Evolutionary conservation across 306 rosid species (phyloP), one percentile per base, ranked within the genome.

Genomic region (Canavalia gladiata): DNA sequence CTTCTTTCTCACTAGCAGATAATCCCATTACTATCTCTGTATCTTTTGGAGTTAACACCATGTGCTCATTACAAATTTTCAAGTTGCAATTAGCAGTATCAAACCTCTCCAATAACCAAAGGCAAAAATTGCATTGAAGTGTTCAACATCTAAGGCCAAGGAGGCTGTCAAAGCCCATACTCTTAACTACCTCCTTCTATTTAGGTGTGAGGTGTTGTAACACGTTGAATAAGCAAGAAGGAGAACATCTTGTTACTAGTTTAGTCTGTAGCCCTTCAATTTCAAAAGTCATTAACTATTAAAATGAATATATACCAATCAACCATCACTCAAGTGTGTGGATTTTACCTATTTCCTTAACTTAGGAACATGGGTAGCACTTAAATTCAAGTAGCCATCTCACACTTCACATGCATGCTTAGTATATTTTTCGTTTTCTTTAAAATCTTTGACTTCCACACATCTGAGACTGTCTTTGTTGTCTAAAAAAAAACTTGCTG

Each of bases 401-500:
- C 70, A 87, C 30, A 81, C 82, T 74, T 87, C 84, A 39, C 86
- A 86, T 9, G 87, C 86, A 77, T 33, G 86, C 43, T 39, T 74
- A 43, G 81, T 59, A 78, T 78, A 84, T 72, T 84, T 87, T 49
- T 82, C 86, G 71, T 87, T 87, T 65, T 87, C 88, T 33, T 87
- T 86, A 30, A 64, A 81, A 78, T 74, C 90, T 82, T 84, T 35
- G 75, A 84, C 74, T 87, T 84, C 90, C 90, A 87, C 9, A 58
- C 83, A 68, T 82, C 73, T 3, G 90, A 84, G 75, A 86, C 90
- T 59, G 87, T 86, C 75, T 84, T 84, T 18, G 90, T 87, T 43
- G 87, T 86, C 90, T 87, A 80, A 1, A 33, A 34, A 28, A 62
- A 59, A 30, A 59, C 0, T 31, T 10, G 0, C 45, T 33, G 11